phyloP scores from a whole-genome alignment of 2,329 filamentous ascomycete species.

The Cladorrhinum sp. region DNA sequence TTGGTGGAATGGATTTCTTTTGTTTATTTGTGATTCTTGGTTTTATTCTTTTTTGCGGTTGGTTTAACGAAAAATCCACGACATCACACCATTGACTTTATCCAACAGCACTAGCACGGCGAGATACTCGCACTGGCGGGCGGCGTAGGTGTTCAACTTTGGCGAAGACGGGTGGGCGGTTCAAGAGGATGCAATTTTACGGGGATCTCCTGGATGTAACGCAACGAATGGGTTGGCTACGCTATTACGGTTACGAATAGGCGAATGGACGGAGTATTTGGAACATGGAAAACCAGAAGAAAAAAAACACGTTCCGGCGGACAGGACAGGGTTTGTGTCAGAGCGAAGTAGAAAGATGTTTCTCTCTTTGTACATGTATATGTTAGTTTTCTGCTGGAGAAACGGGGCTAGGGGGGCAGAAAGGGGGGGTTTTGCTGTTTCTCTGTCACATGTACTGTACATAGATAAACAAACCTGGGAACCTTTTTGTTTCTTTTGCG shows the following conservation, averaged over 20 bases:
- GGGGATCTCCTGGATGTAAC: neutral
- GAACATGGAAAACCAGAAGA: neutral
- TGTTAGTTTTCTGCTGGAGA: neutral
- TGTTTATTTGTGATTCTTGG: neutral
- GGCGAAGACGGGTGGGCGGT: neutral
- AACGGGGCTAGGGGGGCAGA: neutral
- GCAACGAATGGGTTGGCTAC: neutral
- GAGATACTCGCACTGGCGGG: neutral
- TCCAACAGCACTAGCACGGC: neutral
- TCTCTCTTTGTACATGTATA: neutral
- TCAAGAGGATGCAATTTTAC: neutral
- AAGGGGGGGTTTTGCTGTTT: neutral
- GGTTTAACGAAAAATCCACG: neutral
- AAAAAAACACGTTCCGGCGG: neutral
- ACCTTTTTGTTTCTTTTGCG: too few species aligned
- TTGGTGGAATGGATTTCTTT: neutral
- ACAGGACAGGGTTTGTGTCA: neutral
- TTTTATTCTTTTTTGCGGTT: neutral
- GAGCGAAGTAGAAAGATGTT: neutral
- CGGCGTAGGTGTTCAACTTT: neutral
- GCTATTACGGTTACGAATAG: neutral
- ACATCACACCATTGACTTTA: neutral
- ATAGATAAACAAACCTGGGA: neutral
- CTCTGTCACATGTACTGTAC: neutral
- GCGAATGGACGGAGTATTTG: conserved; percentile 1